phyloP scores from a whole-genome alignment of 2,329 filamentous ascomycete genomes.

The Nannizzia gypsea region DNA sequence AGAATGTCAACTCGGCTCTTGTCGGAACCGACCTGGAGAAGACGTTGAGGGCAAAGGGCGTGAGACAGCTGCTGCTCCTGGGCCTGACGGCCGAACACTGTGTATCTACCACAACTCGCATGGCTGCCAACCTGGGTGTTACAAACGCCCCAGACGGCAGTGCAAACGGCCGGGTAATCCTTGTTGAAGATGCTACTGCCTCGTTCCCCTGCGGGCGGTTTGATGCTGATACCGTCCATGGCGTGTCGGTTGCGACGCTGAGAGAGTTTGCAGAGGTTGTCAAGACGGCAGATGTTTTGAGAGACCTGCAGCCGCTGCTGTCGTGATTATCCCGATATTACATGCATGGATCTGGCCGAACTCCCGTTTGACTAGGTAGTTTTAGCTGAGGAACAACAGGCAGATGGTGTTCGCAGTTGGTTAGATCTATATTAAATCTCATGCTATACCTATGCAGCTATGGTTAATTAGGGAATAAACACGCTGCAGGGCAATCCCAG shows the following conservation, averaged over 20 bases:
- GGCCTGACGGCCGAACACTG: constrained; percentile 42
- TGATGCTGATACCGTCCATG: constrained; percentile 38
- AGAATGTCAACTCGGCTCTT: constrained; percentile 38
- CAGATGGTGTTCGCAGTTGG: no score
- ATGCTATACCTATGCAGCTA: neutral
- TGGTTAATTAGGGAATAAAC: neutral
- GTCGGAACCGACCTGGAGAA: constrained; percentile 35
- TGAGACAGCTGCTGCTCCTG: constrained; percentile 31
- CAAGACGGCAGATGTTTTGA: constrained; percentile 28
- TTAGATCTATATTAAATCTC: no score
- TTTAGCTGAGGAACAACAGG: no score
- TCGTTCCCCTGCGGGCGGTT: constrained; percentile 34
- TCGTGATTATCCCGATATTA: neutral
- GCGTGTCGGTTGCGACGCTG: constrained; percentile 35
- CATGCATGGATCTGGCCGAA: neutral
- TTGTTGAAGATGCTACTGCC: constrained; percentile 38
- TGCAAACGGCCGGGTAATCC: constrained; percentile 27
- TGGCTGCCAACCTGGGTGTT: constrained; percentile 38
- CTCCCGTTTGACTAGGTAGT: neutral
- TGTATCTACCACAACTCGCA: constrained; percentile 38
- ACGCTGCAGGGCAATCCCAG: neutral
- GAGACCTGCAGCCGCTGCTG: constrained; percentile 18
- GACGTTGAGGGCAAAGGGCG: constrained; percentile 23
- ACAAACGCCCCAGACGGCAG: constrained; percentile 18
- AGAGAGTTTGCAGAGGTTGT: constrained; percentile 37